Base-by-base conservation (phyloP, 495 filamentous ascomycete genomes). In the Poronia punctata region DNA sequence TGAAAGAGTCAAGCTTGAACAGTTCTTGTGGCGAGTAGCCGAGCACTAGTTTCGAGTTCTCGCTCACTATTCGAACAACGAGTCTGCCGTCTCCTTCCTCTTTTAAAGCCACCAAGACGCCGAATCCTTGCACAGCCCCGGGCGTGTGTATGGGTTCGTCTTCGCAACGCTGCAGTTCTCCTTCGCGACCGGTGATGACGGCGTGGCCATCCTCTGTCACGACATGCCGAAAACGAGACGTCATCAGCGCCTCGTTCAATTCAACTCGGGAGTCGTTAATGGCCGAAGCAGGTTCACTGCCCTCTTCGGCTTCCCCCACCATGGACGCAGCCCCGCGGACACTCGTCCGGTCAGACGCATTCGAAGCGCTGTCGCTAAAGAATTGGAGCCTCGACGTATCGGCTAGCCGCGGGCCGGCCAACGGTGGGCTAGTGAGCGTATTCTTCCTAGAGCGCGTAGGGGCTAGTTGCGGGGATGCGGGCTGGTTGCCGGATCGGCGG, bases 81-180 rank as follows among this genome's bases (percentile, higher is more conserved):
- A 95, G 68, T 16, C 71, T 72, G 20, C 80, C 80, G 15, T 82
- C 83, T 0, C 67, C 53, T 31, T 83, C 72, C 54, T 94, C 86
- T 32, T 78, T 71, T n/a, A 95, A 50, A 0, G 80, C 88, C 16
- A 97, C 49, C 35, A 95, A 63, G 3, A 84, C 64, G 2, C 90
- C 89, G 56, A 95, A 97, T 6, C 74, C 68, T 50, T 96, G 90
- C 1, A 95, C 68, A n/a, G 89, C 87, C 10, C 89, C 89, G 1
- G 90, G 90, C 10, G 87, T 84, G 48, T 88, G 87, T 27, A 95
- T 95, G 1, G 90, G 88, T 49, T 95, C 90, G 59, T 97, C 90
- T 60, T 97, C 90, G 58, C 87, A 94, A 27, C 76, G 62, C 50
- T 89, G 84, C 27, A 90, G 65, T 2, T 62, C 74, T 2, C 82